Base-by-base conservation (phyloP, 805 yeast genomes). In the Wickerhamiella vanderwaltii region DNA sequence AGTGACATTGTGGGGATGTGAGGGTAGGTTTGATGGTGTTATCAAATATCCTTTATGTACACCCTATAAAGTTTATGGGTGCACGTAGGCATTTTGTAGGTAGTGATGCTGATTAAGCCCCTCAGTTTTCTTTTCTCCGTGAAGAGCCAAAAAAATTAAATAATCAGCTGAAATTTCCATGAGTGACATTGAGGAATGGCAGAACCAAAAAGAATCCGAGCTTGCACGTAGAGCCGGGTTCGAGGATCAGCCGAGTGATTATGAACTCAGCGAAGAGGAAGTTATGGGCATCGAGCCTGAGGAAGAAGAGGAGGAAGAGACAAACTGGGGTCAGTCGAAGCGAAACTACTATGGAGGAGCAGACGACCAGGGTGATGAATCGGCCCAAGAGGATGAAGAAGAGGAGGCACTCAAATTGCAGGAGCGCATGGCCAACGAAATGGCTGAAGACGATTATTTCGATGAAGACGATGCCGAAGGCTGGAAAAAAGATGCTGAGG, bases 351-450 rank as follows among this genome's bases (percentile, higher is more conserved):
- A 56, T 18, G 57, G 52, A 34, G 65, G 62, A 7, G 67, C 56
- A 22, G 64, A 56, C 33, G 73, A 69, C 13, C 69, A 63, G 50
- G 83, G 69, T 59, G 93, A 82, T 48, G 88, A 79, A 24, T 93
- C 76, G 41, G 77, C 75, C 24, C 81, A 84, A 4, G 77, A 74
- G 47, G 77, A 73, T 47, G 77, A 86, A 62, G 91, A 88, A 44
- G 77, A 75, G 51, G 96, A 91, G 61, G 97, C 97, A 0, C 55
- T 83, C 37, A 75, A 85, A 55, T 76, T 84, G 50, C 96, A 87
- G 62, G 81, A 80, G 64, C 70, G 73, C 50, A 86, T 86, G 58
- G 62, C 84, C 45, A 75, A 75, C 49, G 93, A 80, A 34, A 66
- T 87, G 51, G 73, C 73, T 38, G 77, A 82, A 72, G 78, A 66